Evolutionary conservation across 352 stramenopile genomes (phyloP).

Genomic region (Phytophthora constricta): DNA sequence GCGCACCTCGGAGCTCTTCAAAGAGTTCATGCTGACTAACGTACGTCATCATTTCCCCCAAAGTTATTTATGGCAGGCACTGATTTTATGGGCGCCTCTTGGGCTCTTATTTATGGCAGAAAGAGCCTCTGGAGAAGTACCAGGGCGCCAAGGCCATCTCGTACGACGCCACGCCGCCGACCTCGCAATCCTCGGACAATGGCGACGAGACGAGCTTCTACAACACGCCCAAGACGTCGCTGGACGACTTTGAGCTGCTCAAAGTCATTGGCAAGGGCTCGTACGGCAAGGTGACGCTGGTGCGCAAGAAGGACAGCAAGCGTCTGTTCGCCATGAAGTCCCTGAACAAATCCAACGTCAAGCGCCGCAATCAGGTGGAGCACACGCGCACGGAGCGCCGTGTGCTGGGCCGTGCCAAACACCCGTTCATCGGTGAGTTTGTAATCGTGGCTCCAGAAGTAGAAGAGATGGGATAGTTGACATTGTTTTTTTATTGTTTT

Average conservation of each 20-base stretch:
- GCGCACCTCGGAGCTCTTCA: conserved; percentile 73
- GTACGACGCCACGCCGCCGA: conserved; percentile 49
- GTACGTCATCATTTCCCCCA: too few relatives aligned
- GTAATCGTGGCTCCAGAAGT: too few relatives aligned
- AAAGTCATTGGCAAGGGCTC: conserved; percentile 93
- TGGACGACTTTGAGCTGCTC: conserved; percentile 93
- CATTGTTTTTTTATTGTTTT: neutral
- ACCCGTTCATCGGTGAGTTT: conserved; percentile 86
- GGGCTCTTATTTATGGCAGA: conserved; percentile 43
- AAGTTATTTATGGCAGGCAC: conserved; percentile 20
- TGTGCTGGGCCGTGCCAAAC: conserved; percentile 87
- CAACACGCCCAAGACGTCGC: conserved; percentile 88
- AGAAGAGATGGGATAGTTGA: too few relatives aligned
- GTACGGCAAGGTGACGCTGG: conserved; percentile 92
- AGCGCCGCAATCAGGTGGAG: conserved; percentile 97
- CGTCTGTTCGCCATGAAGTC: conserved; percentile 88
- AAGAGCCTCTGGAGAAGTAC: conserved; percentile 77
- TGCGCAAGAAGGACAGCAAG: conserved; percentile 84
- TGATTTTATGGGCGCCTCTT: conserved; percentile 8
- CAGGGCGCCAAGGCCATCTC: conserved; percentile 37
- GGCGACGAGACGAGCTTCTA: conserved; percentile 61
- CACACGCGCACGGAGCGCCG: conserved; percentile 98
- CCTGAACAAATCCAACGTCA: conserved; percentile 92
- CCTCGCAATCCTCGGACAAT: conserved; percentile 36
- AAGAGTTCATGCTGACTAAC: conserved; percentile 82